Conservation (phyloP, 108 stramenopile species). For the Skeletonema grethae region DNA sequence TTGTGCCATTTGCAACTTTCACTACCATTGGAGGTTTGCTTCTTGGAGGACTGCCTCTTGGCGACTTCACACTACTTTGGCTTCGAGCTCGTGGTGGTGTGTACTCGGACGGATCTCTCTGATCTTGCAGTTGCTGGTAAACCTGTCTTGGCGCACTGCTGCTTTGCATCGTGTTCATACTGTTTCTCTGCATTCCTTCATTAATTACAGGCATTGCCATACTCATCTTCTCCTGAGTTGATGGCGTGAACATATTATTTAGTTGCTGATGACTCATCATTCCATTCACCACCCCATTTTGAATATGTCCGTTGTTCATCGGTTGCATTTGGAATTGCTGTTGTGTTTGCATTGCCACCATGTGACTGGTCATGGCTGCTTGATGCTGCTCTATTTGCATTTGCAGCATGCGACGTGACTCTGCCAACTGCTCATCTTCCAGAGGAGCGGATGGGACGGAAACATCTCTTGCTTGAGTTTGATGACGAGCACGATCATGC, state of each 20-base stretch:
- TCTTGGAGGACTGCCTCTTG: neutral
- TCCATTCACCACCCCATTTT: conserved; percentile 1
- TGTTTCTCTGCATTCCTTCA: neutral
- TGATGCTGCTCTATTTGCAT: conserved; percentile 3
- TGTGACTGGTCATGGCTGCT: conserved; percentile 1
- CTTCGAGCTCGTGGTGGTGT: neutral
- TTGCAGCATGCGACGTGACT: neutral
- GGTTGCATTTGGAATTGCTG: neutral
- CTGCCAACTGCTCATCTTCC: neutral
- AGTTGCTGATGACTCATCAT: conserved; percentile 7
- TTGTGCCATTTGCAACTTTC: neutral
- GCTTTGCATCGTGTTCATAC: neutral
- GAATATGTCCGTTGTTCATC: neutral
- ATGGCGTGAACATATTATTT: neutral
- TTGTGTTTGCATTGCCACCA: neutral
- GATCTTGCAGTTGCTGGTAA: neutral
- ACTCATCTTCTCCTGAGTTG: neutral
- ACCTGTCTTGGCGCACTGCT: neutral
- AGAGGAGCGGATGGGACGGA: neutral
- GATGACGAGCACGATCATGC: neutral
- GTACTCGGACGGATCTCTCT: neutral
- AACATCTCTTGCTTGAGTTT: neutral
- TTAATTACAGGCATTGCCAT: neutral
- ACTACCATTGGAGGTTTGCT: neutral
- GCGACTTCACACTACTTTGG: neutral